phyloP scores from a whole-genome alignment of 2,329 filamentous ascomycete species.

The Epichloe festucae region DNA sequence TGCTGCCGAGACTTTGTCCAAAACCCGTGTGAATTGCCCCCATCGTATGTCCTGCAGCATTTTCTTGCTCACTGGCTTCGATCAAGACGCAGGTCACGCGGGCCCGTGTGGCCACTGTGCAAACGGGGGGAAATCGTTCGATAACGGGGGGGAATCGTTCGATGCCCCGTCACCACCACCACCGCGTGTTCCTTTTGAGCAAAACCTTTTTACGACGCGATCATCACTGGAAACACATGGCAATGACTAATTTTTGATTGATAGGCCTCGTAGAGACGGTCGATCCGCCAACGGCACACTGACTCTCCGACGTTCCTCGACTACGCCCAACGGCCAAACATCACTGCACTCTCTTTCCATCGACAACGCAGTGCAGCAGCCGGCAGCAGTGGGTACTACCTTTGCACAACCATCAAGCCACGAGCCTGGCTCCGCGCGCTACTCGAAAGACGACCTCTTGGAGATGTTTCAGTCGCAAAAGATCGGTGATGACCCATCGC shows the following conservation, averaged over 20 bases:
- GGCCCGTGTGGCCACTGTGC: background rate
- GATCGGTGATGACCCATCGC: slow-evolving; percentile 41
- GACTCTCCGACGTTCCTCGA: slow-evolving; percentile 51
- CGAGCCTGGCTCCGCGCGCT: slow-evolving; percentile 41
- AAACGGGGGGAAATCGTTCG: background rate
- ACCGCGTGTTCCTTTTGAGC: background rate
- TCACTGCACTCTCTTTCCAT: slow-evolving; percentile 23
- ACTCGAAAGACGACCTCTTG: slow-evolving; percentile 68
- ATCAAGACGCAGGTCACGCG: background rate
- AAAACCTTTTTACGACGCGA: background rate
- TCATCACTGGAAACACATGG: background rate
- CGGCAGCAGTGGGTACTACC: slow-evolving; percentile 21
- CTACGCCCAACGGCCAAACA: slow-evolving; percentile 35
- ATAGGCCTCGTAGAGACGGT: slow-evolving; percentile 45
- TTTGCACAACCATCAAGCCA: slow-evolving; percentile 18
- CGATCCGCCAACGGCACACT: slow-evolving; percentile 49
- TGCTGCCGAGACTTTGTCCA: background rate
- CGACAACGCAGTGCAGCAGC: slow-evolving; percentile 28
- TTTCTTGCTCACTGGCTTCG: background rate
- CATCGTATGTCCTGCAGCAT: background rate
- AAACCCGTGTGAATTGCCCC: background rate
- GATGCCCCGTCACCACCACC: background rate
- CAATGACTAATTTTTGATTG: background rate
- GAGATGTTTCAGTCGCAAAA: slow-evolving; percentile 50
- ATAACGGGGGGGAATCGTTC: background rate